Evolutionary conservation across 371 early-diverging fungal genomes (phyloP).

Genomic region (Mycotypha africana): DNA sequence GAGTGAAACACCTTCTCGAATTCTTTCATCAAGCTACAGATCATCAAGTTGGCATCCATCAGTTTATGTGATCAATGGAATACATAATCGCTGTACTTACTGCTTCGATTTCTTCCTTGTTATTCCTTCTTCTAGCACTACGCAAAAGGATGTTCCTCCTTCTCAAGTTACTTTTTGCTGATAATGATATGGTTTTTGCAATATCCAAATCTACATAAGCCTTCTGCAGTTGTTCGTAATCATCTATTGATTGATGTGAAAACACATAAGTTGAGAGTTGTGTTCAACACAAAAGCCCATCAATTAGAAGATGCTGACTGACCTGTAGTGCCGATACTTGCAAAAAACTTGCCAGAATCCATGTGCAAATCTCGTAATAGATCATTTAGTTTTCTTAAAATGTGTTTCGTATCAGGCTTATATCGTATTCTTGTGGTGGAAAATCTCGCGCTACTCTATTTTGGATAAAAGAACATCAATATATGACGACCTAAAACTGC

Average conservation of each 20-base stretch:
- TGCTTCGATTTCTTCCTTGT: slow-evolving; percentile 16
- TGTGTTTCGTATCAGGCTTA: slow-evolving; percentile 42
- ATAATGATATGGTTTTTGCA: slow-evolving; percentile 42
- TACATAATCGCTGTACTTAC: too few species aligned
- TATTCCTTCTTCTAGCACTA: slow-evolving; percentile 22
- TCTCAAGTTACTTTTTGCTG: slow-evolving; percentile 41
- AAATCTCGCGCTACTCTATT: slow-evolving; percentile 16
- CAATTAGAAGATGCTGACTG: too few species aligned
- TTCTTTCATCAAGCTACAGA: slow-evolving; percentile 22
- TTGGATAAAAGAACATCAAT: too few species aligned
- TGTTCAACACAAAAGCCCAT: background rate
- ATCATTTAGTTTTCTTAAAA: slow-evolving; percentile 39
- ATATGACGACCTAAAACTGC: too few species aligned
- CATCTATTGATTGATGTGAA: slow-evolving; percentile 19
- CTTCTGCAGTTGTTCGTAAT: slow-evolving; percentile 38
- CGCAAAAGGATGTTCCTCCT: slow-evolving; percentile 25
- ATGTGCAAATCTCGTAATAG: slow-evolving; percentile 31
- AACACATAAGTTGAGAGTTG: too few species aligned
- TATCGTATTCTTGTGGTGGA: slow-evolving; percentile 32
- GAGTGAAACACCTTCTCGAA: slow-evolving; percentile 22
- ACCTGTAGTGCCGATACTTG: slow-evolving; percentile 37
- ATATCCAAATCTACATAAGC: slow-evolving; percentile 44
- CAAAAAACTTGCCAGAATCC: slow-evolving; percentile 42
- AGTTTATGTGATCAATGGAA: too few species aligned
- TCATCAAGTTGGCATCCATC: too few species aligned